phyloP scores from a whole-genome alignment of 768 basidiomycete species.

The Lepiota venenata region DNA sequence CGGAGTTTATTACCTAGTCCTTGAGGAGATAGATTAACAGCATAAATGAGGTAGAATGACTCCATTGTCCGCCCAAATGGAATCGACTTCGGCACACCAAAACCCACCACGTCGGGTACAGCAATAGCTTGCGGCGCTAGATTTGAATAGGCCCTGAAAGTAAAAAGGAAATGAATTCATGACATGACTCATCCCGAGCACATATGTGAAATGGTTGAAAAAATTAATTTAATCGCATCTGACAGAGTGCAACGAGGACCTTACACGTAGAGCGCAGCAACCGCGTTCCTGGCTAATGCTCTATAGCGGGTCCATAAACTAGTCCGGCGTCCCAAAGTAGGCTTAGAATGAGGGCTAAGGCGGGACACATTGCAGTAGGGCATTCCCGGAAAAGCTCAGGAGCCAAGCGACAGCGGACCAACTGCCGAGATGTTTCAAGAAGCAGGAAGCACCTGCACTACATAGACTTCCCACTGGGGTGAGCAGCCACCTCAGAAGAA shows the following conservation, averaged over 20 bases:
- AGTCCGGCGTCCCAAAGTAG: background rate
- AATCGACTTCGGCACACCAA: background rate
- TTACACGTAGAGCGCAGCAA: conserved; percentile 2
- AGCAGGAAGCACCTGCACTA: background rate
- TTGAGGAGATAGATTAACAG: too few species aligned
- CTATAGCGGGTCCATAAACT: background rate
- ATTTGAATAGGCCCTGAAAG: too few species aligned
- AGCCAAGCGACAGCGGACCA: too few species aligned
- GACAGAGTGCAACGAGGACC: background rate
- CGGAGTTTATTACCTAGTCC: too few species aligned
- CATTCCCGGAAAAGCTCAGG: too few species aligned
- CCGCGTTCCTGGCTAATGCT: conserved; percentile 1
- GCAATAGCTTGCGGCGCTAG: too few species aligned
- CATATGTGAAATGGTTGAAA: background rate
- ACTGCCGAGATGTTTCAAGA: background rate
- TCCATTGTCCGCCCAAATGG: background rate
- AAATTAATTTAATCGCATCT: too few species aligned
- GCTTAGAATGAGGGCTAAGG: too few species aligned
- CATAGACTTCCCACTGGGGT: too few species aligned
- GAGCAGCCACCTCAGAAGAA: background rate
- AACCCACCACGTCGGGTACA: background rate
- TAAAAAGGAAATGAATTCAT: background rate
- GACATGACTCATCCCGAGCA: background rate
- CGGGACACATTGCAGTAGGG: too few species aligned
- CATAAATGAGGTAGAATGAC: background rate